Conservation (phyloP, 1,284 basidiomycete genomes). For the Tilletia horrida region DNA sequence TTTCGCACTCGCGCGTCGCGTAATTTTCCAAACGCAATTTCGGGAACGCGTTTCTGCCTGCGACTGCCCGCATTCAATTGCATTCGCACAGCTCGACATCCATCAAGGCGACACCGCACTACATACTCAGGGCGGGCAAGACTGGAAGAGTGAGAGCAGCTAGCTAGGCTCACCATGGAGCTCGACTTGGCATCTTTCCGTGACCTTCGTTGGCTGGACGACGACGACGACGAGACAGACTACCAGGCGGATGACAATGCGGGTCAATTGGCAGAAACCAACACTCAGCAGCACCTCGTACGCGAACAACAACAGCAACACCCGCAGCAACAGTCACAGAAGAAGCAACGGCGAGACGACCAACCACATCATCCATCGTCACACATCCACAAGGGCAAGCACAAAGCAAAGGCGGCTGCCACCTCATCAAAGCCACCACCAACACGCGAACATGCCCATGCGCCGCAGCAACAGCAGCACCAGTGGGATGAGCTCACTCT, state of each 20-base stretch:
- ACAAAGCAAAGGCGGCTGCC: neutral
- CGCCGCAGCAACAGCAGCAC: no score
- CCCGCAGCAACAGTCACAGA: neutral
- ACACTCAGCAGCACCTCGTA: neutral
- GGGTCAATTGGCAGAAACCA: neutral
- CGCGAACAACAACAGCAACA: neutral
- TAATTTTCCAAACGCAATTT: no score
- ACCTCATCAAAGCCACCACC: neutral
- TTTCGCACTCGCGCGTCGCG: no score
- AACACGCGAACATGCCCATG: no score
- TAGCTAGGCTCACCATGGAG: neutral
- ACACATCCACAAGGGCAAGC: neutral
- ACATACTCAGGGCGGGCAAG: no score
- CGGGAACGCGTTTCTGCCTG: no score
- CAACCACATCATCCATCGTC: neutral
- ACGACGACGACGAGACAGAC: neutral
- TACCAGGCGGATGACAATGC: neutral
- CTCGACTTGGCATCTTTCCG: neutral
- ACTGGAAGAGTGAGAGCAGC: no score
- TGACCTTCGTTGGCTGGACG: neutral
- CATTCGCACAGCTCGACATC: no score
- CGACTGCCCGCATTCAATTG: no score
- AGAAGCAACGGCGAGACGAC: neutral
- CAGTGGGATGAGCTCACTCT: conserved; percentile 6
- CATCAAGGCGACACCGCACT: no score